Evolutionary conservation across 75 land plant genomes (phyloP).

Genomic region (Sequoia sempervirens): DNA sequence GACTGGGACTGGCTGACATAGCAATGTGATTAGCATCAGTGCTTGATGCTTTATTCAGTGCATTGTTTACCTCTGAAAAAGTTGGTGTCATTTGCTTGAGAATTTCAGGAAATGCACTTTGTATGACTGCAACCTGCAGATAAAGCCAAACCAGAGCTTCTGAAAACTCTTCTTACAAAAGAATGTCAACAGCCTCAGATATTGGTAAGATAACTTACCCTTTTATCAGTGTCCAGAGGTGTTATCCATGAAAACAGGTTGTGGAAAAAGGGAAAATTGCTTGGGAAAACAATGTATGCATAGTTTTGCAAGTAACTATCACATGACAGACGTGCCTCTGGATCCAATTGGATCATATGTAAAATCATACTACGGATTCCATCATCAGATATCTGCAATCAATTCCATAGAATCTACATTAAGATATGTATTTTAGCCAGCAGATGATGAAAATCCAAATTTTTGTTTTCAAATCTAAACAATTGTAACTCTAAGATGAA

Average conservation of each 20-base stretch:
- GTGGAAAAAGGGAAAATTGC: conserved; percentile 89
- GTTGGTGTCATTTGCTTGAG: conserved; percentile 69
- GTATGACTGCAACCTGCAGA: conserved; percentile 72
- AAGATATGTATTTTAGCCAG: not conserved
- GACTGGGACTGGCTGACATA: not conserved
- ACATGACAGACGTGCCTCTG: conserved; percentile 73
- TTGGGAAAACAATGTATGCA: conserved; percentile 67
- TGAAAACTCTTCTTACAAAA: conserved; percentile 1
- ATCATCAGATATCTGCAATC: conserved; percentile 77
- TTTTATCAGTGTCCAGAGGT: conserved; percentile 78
- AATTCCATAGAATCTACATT: not conserved
- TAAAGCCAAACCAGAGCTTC: conserved; percentile 3
- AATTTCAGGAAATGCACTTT: conserved; percentile 73
- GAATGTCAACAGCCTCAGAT: not conserved
- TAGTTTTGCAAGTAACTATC: conserved; percentile 80
- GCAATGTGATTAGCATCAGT: not conserved
- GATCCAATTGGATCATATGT: conserved; percentile 95
- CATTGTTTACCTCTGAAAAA: conserved; percentile 10
- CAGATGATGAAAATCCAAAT: conserved; percentile 8
- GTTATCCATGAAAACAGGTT: conserved; percentile 86
- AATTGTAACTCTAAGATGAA: not conserved
- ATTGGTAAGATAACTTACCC: conserved; percentile 49
- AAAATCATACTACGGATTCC: conserved; percentile 88
- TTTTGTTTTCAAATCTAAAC: not conserved
- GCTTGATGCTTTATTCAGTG: not conserved